Evolutionary conservation across 352 stramenopile species (phyloP).

Genomic region (Pythium periplocum): DNA sequence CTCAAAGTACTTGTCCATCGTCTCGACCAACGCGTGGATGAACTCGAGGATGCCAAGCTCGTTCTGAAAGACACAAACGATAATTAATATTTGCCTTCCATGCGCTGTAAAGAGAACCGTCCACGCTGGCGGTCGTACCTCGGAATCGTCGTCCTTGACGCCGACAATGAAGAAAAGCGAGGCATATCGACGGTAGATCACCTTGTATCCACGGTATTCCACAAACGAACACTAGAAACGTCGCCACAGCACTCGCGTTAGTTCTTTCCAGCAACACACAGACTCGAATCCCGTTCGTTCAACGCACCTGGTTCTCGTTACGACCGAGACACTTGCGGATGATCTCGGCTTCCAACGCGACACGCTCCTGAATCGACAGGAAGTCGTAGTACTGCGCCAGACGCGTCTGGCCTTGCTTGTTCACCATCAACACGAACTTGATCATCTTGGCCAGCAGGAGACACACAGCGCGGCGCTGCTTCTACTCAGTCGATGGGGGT

Average conservation of each 20-base stretch:
- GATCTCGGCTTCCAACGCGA: constrained; percentile 98
- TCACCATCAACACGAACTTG: constrained; percentile 96
- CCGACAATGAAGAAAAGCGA: constrained; percentile 99
- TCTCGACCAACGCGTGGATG: constrained; percentile 99
- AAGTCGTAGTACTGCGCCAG: constrained; percentile 99
- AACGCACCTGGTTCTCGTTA: constrained; percentile 91
- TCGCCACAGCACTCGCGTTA: too few species aligned
- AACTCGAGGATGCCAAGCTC: constrained; percentile 99
- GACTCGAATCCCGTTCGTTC: not conserved
- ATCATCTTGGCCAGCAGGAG: constrained; percentile 64
- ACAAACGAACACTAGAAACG: constrained; percentile 96
- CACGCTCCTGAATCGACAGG: constrained; percentile 97
- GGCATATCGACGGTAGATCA: constrained; percentile 98
- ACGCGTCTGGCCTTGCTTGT: constrained; percentile 99
- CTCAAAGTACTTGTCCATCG: constrained; percentile 99
- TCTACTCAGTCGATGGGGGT: too few species aligned
- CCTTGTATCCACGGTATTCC: constrained; percentile 99
- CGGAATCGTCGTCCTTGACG: constrained; percentile 93
- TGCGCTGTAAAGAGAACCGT: not conserved
- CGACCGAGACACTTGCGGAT: constrained; percentile 98
- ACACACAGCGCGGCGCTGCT: not conserved
- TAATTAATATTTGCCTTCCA: too few species aligned
- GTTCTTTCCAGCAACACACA: too few species aligned
- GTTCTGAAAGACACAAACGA: constrained; percentile 75
- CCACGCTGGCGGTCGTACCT: constrained; percentile 35